These are phyloP conservation scores for Euryodendron excelsum DNA, from an alignment of 148 eudicot genomes.

Conservation along the genomic window DNA sequence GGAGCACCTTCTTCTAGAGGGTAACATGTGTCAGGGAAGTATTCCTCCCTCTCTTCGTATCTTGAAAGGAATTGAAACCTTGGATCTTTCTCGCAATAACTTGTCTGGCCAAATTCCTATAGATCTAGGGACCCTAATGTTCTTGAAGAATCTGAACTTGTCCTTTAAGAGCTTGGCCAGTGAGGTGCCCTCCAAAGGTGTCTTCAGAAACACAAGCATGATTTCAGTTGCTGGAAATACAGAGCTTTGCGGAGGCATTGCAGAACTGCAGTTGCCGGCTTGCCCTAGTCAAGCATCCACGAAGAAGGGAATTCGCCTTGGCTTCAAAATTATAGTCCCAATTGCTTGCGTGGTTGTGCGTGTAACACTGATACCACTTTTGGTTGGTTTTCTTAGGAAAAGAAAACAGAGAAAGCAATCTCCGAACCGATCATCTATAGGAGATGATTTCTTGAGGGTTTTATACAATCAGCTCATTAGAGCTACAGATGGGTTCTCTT, in stretches of 20 bases:
- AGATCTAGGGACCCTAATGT: not conserved
- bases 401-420: not conserved
- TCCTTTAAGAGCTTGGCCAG: constrained; percentile 1
- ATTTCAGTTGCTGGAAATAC: constrained; percentile 2
- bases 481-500: constrained; percentile 6
- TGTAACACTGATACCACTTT: not conserved
- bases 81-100: not conserved
- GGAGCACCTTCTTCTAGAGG: not conserved
- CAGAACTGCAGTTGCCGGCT: not conserved
- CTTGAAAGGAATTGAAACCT: not conserved
- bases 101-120: constrained; percentile 6
- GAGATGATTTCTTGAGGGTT: not conserved
- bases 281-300: not conserved
- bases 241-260: constrained; percentile 11
- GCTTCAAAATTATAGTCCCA: not conserved
- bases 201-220: not conserved
- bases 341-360: not conserved
- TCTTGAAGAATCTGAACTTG: not conserved
- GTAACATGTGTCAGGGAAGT: not conserved
- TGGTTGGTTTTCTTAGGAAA: not conserved
- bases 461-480: not conserved
- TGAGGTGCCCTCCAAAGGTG: constrained; percentile 1
- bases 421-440: not conserved
- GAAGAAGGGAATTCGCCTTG: not conserved
- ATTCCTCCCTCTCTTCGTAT: not conserved